Evolutionary conservation across 179 eudicot species (phyloP), one percentile per base, ranked within the genome.

Genomic region (Spergularia azorica): DNA sequence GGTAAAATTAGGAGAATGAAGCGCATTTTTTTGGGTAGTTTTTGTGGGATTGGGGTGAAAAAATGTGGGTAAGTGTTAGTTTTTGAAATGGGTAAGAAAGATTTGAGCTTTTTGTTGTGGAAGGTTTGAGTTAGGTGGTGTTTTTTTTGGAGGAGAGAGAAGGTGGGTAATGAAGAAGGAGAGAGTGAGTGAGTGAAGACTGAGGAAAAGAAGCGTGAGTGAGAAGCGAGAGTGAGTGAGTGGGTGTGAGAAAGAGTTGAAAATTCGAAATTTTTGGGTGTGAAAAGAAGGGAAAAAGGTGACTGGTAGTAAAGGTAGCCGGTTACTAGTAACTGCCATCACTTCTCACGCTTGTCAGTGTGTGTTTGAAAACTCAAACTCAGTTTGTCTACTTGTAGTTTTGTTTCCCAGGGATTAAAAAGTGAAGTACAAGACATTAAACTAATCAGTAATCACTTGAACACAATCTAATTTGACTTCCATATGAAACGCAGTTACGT

Each of bases 251-350:
- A 62, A 52, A 50, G 60, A 21, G 71, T 16, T 57, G 60, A 50
- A 15, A 62, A 52, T 11, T 48, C 9, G 63, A 9, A n/a, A 46
- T 20, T 39, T 58, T 58, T 16, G 32, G 32, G 32, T 26, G 32
- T 26, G 32, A 26, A 26, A 26, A 26, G 32, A 26, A 26, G 32
- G 32, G 32, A 26, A 26, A 26, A 26, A 26, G 70, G 56, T 36
- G 60, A 83, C 80, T 50, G 74, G 70, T 32, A 65, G 66, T 68
- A 71, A 63, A 61, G 66, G 79, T 75, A 39, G 64, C 70, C 43
- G 11, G 79, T 72, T 2, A 26, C 2, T 10, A 48, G 43, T 41
- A 61, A 73, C 58, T 48, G 21, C 17, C 18, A 13, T 60, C 0
- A 18, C 18, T 73, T 43, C 5, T 41, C 20, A 17, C 11, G 9